These are phyloP conservation scores for Uronychia binucleata DNA, from an alignment of 73 alveolate genomes.

Conservation along the genomic window DNA sequence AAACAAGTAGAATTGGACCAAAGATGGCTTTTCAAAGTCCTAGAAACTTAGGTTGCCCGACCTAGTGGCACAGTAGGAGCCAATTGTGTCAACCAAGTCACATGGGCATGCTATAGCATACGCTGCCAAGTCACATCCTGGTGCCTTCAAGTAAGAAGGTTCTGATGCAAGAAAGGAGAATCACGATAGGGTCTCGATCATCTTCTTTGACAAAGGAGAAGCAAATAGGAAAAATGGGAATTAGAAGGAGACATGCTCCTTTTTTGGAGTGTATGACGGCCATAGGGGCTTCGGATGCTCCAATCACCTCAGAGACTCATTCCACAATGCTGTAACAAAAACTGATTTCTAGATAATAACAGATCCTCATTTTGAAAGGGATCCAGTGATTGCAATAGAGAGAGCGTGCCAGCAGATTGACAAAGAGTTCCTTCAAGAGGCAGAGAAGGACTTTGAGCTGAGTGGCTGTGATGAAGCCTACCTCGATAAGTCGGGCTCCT, in stretches of 20 bases:
- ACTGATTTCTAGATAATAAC: conserved; percentile 24
- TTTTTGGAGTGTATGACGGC: conserved; percentile 77
- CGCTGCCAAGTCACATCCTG: conserved; percentile 47
- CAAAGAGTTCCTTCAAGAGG: conserved; percentile 32
- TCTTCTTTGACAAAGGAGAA: conserved; percentile 73
- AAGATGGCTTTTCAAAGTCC: neutral
- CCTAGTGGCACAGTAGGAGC: neutral
- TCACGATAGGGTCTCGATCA: conserved; percentile 83
- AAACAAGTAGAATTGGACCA: neutral
- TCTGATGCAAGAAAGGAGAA: conserved; percentile 38
- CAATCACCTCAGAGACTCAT: conserved; percentile 68
- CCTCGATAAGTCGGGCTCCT: conserved; percentile 87
- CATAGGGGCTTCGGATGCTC: conserved; percentile 84
- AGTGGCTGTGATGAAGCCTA: neutral
- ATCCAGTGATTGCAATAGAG: conserved; percentile 56
- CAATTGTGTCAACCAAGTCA: neutral
- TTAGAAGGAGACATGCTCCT: conserved; percentile 47
- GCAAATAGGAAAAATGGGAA: conserved; percentile 26
- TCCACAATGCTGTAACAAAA: conserved; percentile 57
- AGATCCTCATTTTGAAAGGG: conserved; percentile 51
- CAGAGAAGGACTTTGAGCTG: conserved; percentile 4
- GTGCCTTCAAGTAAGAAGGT: conserved; percentile 31
- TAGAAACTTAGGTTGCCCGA: neutral
- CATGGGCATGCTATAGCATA: neutral
- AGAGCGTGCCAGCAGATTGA: conserved; percentile 60